Conservation (phyloP, 2,329 filamentous ascomycete genomes). For the Hymenoscyphus fraxineus region DNA sequence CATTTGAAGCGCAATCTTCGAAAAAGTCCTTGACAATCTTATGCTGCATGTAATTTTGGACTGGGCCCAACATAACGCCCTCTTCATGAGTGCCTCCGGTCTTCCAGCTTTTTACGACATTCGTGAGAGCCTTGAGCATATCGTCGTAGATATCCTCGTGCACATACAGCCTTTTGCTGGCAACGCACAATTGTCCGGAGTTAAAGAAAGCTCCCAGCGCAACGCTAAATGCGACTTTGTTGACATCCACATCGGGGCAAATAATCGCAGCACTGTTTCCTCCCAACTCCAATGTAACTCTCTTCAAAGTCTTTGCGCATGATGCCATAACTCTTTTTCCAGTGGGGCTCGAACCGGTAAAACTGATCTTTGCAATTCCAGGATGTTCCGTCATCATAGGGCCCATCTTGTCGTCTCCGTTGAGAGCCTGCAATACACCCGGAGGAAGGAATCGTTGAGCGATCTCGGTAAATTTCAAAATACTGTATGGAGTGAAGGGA, state of each 20-base stretch:
- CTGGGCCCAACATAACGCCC: conserved; percentile 48
- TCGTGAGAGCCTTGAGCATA: conserved; percentile 46
- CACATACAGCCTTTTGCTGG: conserved; percentile 57
- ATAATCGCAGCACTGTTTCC: conserved; percentile 52
- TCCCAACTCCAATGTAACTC: conserved; percentile 39
- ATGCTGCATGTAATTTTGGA: conserved; percentile 64
- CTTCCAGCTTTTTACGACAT: conserved; percentile 43
- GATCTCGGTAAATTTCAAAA: conserved; percentile 50
- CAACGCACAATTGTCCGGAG: conserved; percentile 53
- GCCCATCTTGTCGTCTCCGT: conserved; percentile 52
- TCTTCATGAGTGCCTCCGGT: conserved; percentile 38
- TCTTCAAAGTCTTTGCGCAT: conserved; percentile 49
- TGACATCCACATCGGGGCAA: conserved; percentile 50
- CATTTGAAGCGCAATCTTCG: conserved; percentile 50
- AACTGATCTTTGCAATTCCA: conserved; percentile 54
- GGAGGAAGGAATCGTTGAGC: conserved; percentile 47
- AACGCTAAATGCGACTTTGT: conserved; percentile 41
- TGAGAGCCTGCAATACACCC: conserved; percentile 54
- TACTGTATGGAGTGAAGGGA: conserved; percentile 51
- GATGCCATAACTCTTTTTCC: conserved; percentile 47
- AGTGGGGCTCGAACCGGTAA: conserved; percentile 53
- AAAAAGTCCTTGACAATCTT: conserved; percentile 56
- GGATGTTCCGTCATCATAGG: conserved; percentile 51
- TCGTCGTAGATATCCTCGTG: conserved; percentile 56
- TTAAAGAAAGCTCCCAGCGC: conserved; percentile 49